Base-by-base conservation (phyloP, 208 protist species). In the Acanthamoeba healyi region DNA sequence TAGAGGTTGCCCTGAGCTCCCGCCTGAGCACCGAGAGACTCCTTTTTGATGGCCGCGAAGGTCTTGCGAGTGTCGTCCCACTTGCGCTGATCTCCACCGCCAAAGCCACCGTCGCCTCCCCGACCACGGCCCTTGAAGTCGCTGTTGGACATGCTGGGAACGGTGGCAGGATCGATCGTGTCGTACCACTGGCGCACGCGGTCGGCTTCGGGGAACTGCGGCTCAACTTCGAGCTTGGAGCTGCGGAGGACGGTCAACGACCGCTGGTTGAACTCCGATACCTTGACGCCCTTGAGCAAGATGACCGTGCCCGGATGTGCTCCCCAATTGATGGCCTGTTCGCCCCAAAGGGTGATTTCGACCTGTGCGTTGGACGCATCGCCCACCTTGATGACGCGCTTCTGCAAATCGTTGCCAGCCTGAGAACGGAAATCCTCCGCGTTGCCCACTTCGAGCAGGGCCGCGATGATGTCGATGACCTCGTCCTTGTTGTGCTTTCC, bases 281-380 rank as follows among this genome's bases (percentile, higher is more conserved):
- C 92, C 29, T 89, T 63, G 51, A 65, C 72, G 54, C 89, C 94
- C 54, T 94, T 92, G 79, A 95, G 38, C 19, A 88, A 38, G 22
- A 96, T 19, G 26, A 96, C 92, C 34, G 34, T 56, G 29, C 70
- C 93, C 14, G 4, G n/a, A 12, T 36, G 3, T 42, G 0, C 38
- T 24, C 46, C 46, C 29, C 96, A 94, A 24, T 63, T 0, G 3
- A 54, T 56, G 9, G 82, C 88, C n/a, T 94, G 29, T 22, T 95
- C 88, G 34, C 95, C 95, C 95, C 95, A 96, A 6, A 96, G 63
- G 15, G 95, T 96, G 46, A 96, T 7, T 44, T 95, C 67, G 26
- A 96, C 87, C 49, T 67, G 93, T 22, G 94, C 70, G 42, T 58
- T 32, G 61, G 93, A 89, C 7, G 95, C n/a, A 65, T 96, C 95